Conservation (phyloP, 1,139 yeast genomes). For the Geotrichum klebahnii region DNA sequence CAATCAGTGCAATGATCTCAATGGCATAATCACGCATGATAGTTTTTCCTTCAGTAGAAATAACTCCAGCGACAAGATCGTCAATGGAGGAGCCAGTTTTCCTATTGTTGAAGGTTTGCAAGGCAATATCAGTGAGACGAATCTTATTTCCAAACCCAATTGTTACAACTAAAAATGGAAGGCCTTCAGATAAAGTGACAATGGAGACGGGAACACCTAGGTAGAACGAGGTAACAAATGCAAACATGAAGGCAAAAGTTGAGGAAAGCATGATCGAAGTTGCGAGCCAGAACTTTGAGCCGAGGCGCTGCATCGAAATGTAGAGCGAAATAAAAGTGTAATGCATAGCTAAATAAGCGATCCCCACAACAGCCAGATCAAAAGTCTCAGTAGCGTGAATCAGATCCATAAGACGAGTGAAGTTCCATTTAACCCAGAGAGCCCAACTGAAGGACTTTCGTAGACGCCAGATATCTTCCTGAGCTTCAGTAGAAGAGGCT, state of each 20-base stretch:
- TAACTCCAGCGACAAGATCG: constrained; percentile 51
- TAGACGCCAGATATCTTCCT: constrained; percentile 65
- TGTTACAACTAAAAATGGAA: constrained; percentile 89
- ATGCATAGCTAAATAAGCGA: constrained; percentile 89
- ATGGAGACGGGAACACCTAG: constrained; percentile 56
- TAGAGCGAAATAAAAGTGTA: constrained; percentile 77
- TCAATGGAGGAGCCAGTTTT: constrained; percentile 30
- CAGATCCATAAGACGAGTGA: constrained; percentile 49
- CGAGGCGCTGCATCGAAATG: constrained; percentile 70
- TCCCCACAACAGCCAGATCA: constrained; percentile 73
- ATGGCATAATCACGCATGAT: constrained; percentile 76
- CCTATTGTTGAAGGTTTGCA: constrained; percentile 32
- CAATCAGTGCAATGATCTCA: constrained; percentile 67
- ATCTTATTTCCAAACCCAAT: constrained; percentile 91
- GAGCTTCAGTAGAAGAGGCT: constrained; percentile 39
- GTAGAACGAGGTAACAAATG: constrained; percentile 58
- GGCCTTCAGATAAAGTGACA: constrained; percentile 78
- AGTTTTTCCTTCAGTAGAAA: constrained; percentile 62
- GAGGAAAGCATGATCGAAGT: constrained; percentile 78
- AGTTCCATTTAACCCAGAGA: constrained; percentile 51
- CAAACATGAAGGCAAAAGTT: constrained; percentile 80
- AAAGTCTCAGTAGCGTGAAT: constrained; percentile 78
- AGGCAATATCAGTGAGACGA: constrained; percentile 63
- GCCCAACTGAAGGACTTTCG: constrained; percentile 62
- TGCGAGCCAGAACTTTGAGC: constrained; percentile 88